Evolutionary conservation across 202 grass and related monocot species (phyloP), one percentile per base, ranked within the genome.

Genomic region (Alloteropsis angusta): DNA sequence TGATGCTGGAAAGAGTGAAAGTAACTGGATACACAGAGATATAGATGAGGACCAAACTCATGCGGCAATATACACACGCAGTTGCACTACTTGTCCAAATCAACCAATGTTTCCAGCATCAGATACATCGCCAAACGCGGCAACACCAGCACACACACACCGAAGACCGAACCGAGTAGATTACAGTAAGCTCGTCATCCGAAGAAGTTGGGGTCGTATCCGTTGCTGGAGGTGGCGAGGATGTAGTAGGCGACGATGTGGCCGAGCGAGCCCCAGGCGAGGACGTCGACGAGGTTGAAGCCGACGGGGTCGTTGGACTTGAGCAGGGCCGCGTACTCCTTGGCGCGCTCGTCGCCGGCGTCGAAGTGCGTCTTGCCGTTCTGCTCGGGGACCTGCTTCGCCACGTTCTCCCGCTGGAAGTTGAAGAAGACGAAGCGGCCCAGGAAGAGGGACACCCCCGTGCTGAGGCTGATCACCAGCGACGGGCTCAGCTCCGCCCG

Each of bases 271-370:
- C 96, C 96, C 96, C 96, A 99, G 0, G 87, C 85, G 72, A 99
- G 87, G 63, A 99, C 82, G 81, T 99, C 96, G 69, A 94, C 96
- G 71, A 99, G 56, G 86, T 96, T 99, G 84, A 99, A 99, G 9
- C 96, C 96, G n/a, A 99, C 96, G 32, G 96, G 96, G 79, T 99
- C 96, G 72, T 99, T 99, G 58, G 96, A 99, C 83, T 93, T 93
- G 69, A 99, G 88, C 65, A 99, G 69, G 13, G 64, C 79, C 6
- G 82, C 44, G 86, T 32, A 99, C 88, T 99, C 96, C 92, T 99
- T 93, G 75, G 96, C 96, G 32, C 96, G 89, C 77, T 28, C 38
- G 82, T 99, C 96, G 50, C 96, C 96, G 67, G 96, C 96, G 8
- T 99, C 96, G 75, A 96, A 99, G 85, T 99, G 96, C 60, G 92